Evolutionary conservation across 495 filamentous ascomycete species (phyloP).

Genomic region (Penicillium chermesinum): DNA sequence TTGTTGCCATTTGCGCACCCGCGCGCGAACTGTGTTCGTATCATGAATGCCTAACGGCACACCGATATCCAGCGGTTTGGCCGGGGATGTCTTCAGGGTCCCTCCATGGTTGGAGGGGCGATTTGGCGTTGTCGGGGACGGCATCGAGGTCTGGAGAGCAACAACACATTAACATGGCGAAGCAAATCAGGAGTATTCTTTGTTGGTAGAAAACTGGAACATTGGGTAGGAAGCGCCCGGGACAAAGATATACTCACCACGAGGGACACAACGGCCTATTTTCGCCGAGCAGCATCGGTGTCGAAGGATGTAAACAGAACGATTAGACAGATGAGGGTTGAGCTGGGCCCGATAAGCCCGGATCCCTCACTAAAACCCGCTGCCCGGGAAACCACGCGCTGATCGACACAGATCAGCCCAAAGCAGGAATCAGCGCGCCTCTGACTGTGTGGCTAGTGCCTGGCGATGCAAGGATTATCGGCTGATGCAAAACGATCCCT

Average conservation of each 20-base stretch:
- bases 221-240: neutral
- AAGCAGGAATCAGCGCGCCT: neutral
- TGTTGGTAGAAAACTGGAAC: too few relatives aligned
- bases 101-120: conserved; percentile 39
- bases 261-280: conserved; percentile 8
- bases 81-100: conserved; percentile 32
- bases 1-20: conserved; percentile 72
- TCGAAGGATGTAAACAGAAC: conserved; percentile 18
- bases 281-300: conserved; percentile 14
- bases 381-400: conserved; percentile 29
- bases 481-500: neutral
- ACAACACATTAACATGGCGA: neutral
- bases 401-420: conserved; percentile 6
- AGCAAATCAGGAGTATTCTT: too few relatives aligned
- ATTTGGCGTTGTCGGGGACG: conserved; percentile 37
- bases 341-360: conserved; percentile 14
- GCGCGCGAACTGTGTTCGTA: conserved; percentile 58
- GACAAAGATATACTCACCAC: conserved; percentile 9
- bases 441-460: neutral
- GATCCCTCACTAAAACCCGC: conserved; percentile 5
- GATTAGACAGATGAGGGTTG: conserved; percentile 3
- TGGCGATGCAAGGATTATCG: neutral
- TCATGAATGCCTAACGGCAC: conserved; percentile 47
- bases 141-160: conserved; percentile 37
- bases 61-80: conserved; percentile 47